phyloP scores from a whole-genome alignment of 805 yeast genomes.

The Yarrowia sp. region DNA sequence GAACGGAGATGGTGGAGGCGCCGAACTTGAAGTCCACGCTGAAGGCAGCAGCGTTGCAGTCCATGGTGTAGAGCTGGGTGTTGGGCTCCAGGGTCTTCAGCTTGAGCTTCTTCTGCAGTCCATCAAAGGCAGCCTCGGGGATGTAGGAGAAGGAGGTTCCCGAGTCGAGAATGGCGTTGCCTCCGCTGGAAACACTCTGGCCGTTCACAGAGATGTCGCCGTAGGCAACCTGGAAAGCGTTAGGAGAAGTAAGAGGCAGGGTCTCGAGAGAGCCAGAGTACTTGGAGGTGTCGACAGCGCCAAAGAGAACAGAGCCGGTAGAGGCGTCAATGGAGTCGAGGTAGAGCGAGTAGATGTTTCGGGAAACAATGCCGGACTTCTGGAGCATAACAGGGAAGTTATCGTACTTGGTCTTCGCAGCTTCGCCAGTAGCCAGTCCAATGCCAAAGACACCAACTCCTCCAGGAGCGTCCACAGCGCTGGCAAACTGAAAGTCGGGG shows the following conservation, averaged over 20 bases:
- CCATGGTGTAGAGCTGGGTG: constrained; percentile 19
- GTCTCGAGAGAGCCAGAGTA: constrained; percentile 41
- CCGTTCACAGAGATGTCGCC: constrained; percentile 9
- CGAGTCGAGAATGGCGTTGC: constrained; percentile 51
- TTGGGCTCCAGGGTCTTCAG: background rate
- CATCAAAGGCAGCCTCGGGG: constrained; percentile 38
- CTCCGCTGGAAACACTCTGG: constrained; percentile 27
- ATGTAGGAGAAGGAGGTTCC: constrained; percentile 55
- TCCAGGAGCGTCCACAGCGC: constrained; percentile 21
- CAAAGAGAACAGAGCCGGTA: constrained; percentile 43
- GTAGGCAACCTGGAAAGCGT: constrained; percentile 8
- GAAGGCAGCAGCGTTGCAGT: background rate
- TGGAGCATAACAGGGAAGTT: constrained; percentile 37
- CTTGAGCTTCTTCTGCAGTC: background rate
- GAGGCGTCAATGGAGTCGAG: constrained; percentile 37
- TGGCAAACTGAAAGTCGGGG: constrained; percentile 31
- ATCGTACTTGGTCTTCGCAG: constrained; percentile 29
- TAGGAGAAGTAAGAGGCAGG: constrained; percentile 27
- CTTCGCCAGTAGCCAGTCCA: constrained; percentile 30
- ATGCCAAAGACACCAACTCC: constrained; percentile 30
- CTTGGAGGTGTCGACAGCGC: constrained; percentile 46
- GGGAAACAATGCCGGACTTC: constrained; percentile 41
- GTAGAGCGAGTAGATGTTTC: constrained; percentile 46
- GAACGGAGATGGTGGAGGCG: constrained; percentile 59
- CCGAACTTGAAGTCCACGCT: constrained; percentile 6